These are phyloP conservation scores for Ustilago hordei DNA, from an alignment of 1,284 basidiomycete species.

Conservation along the genomic window DNA sequence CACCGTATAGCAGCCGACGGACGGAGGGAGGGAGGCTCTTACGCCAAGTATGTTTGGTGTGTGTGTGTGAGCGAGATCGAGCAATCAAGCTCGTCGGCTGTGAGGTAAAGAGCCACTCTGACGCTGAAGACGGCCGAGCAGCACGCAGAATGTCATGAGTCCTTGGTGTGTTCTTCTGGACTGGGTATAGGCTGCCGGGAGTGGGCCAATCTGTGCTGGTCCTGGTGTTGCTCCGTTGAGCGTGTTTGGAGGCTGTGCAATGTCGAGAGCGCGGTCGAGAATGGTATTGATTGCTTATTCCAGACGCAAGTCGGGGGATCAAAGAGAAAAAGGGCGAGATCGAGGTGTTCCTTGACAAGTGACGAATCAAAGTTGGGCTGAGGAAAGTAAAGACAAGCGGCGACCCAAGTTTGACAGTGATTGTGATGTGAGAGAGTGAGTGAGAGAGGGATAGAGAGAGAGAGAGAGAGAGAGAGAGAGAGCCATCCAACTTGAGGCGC, in stretches of 20 bases:
- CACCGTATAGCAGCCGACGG: neutral
- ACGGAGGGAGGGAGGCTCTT: neutral
- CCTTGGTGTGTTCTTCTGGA: neutral
- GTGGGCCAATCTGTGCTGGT: neutral
- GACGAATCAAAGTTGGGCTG: neutral
- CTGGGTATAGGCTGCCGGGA: neutral
- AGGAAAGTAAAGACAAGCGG: neutral
- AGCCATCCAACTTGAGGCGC: too few species aligned
- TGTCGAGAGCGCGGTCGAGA: neutral
- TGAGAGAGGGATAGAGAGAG: neutral
- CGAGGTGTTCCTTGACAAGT: too few species aligned
- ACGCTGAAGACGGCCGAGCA: slow-evolving; percentile 1
- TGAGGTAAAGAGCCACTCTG: slow-evolving; percentile 10
- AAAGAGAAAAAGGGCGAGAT: too few species aligned
- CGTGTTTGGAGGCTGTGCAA: neutral
- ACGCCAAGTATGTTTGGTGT: neutral
- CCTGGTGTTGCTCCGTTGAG: neutral
- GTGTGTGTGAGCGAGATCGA: neutral
- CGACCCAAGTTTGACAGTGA: neutral
- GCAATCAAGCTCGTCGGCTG: neutral
- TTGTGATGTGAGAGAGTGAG: neutral
- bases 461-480: neutral
- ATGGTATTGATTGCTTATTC: neutral
- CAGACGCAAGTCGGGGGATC: neutral
- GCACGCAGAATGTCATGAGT: slow-evolving; percentile 11